These are phyloP conservation scores for Serendipita sp. DNA, from an alignment of 768 basidiomycete genomes.

Conservation along the genomic window DNA sequence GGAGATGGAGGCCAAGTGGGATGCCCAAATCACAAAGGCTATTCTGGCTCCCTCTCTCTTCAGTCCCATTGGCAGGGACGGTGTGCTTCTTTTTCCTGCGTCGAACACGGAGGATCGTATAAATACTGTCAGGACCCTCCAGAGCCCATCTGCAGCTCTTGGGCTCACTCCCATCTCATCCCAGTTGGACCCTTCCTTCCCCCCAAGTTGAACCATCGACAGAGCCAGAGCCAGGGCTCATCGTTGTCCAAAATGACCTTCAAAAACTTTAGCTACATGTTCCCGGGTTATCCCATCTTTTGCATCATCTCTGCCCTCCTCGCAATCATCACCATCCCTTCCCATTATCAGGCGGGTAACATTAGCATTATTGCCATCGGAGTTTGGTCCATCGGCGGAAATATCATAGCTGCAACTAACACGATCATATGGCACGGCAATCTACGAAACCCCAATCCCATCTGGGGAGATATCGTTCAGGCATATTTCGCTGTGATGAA, in stretches of 20 bases:
- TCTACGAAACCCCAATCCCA: not conserved
- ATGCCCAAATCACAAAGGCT: too few relatives aligned
- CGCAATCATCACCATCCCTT: not conserved
- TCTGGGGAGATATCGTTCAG: not conserved
- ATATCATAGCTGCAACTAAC: not conserved
- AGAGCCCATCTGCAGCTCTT: too few relatives aligned
- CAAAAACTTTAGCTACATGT: not conserved
- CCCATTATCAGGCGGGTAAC: not conserved
- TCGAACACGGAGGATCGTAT: too few relatives aligned
- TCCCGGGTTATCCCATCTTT: not conserved
- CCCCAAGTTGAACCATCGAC: too few relatives aligned
- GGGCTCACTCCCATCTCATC: too few relatives aligned
- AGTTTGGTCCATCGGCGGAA: not conserved
- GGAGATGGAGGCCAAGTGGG: too few relatives aligned
- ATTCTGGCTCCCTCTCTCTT: too few relatives aligned
- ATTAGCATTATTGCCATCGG: not conserved
- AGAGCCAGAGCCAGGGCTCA: too few relatives aligned
- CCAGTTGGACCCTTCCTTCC: too few relatives aligned
- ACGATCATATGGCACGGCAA: not conserved
- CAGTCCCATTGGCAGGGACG: too few relatives aligned
- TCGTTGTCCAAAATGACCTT: not conserved
- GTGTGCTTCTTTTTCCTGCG: too few relatives aligned
- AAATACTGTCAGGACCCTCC: too few relatives aligned
- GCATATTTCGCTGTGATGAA: not conserved
- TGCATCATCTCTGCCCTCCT: not conserved